These are phyloP conservation scores for Glebionis coronaria DNA, from an alignment of 129 eudicot species.

Conservation along the genomic window DNA sequence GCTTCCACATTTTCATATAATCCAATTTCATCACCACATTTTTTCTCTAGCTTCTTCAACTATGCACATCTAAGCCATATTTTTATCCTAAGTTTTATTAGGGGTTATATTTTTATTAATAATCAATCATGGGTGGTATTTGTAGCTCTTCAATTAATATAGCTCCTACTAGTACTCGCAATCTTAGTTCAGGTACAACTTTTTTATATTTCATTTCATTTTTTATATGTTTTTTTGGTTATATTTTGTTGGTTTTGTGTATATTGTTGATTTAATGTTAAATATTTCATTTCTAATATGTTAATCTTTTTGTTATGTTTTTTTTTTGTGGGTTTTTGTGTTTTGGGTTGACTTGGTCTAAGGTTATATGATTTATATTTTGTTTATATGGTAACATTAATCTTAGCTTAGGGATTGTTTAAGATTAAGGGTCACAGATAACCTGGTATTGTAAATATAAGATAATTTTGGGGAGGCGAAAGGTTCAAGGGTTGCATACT, in stretches of 20 bases:
- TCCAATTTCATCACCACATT: not conserved
- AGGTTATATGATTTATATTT: not conserved
- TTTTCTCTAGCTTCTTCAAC: not conserved
- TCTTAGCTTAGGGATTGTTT: not conserved
- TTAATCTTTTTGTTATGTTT: slow-evolving; percentile 2
- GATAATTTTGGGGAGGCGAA: too few relatives aligned
- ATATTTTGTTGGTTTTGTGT: slow-evolving; percentile 16
- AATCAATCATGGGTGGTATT: slow-evolving; percentile 58
- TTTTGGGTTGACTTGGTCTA: slow-evolving; percentile 13
- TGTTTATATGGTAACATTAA: not conserved
- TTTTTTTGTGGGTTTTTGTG: slow-evolving; percentile 10
- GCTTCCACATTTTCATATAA: too few relatives aligned
- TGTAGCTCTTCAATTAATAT: slow-evolving; percentile 38
- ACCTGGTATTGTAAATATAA: too few relatives aligned
- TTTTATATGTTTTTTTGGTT: not conserved
- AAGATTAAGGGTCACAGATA: too few relatives aligned
- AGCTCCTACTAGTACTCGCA: slow-evolving; percentile 32
- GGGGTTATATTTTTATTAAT: not conserved
- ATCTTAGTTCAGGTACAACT: slow-evolving; percentile 42
- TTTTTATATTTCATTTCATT: not conserved
- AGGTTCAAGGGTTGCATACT: too few relatives aligned
- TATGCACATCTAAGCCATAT: slow-evolving; percentile 24
- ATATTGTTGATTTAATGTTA: slow-evolving; percentile 1
- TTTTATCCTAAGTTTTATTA: not conserved
- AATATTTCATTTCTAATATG: slow-evolving; percentile 4